Evolutionary conservation across 768 basidiomycete species (phyloP).

Genomic region (Rhodotorula sphaerocarpa): DNA sequence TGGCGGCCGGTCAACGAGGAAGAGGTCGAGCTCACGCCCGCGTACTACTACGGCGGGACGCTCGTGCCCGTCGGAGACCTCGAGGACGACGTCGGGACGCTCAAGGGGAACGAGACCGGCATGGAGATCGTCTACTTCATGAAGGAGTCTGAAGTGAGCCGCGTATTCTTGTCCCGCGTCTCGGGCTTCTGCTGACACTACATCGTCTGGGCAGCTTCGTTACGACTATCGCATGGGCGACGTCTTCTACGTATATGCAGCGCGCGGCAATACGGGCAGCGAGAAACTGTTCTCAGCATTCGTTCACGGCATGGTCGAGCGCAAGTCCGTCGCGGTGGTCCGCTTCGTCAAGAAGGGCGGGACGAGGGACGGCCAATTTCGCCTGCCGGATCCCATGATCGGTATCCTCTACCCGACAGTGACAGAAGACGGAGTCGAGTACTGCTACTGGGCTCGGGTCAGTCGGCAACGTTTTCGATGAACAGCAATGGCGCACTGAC

Average conservation of each 20-base stretch:
- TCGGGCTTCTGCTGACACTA: background rate
- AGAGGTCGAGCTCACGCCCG: slow-evolving; percentile 54
- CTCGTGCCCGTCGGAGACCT: slow-evolving; percentile 59
- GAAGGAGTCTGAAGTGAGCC: slow-evolving; percentile 54
- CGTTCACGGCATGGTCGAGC: slow-evolving; percentile 67
- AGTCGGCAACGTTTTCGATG: slow-evolving; percentile 34
- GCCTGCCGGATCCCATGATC: slow-evolving; percentile 27
- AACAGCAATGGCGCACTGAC: background rate
- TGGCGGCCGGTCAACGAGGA: background rate
- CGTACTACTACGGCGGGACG: slow-evolving; percentile 82
- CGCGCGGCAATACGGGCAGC: slow-evolving; percentile 4
- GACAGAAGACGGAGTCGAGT: slow-evolving; percentile 56
- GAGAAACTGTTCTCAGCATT: slow-evolving; percentile 62
- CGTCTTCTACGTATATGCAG: slow-evolving; percentile 22
- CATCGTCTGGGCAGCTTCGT: slow-evolving; percentile 7
- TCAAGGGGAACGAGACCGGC: slow-evolving; percentile 58
- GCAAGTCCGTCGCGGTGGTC: slow-evolving; percentile 64
- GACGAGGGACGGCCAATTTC: slow-evolving; percentile 4
- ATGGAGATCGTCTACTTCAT: slow-evolving; percentile 86
- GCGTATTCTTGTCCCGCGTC: slow-evolving; percentile 17
- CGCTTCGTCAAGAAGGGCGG: slow-evolving; percentile 66
- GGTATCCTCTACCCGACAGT: slow-evolving; percentile 28
- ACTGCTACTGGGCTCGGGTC: slow-evolving; percentile 75
- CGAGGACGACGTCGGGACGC: slow-evolving; percentile 62
- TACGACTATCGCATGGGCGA: slow-evolving; percentile 30